Percentiles rank a stretch among this genome's conserved stretches.
These are phyloP conservation scores for Cyclotella kingstonii DNA, from an alignment of 108 stramenopile species.

Conservation along the genomic window DNA sequence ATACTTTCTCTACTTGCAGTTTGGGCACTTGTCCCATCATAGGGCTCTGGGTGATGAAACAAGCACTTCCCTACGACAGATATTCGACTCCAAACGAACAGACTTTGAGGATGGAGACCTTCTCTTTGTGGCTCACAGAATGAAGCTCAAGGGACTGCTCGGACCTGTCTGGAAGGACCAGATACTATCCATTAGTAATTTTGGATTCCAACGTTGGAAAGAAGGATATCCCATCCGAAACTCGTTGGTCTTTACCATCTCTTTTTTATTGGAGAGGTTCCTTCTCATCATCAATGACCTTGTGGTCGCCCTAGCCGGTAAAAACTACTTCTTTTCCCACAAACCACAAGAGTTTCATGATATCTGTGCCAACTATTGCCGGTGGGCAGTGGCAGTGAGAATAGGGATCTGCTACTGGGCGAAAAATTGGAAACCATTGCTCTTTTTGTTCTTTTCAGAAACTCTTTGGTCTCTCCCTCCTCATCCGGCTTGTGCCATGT, in stretches of 20 bases:
- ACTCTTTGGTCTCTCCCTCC: conserved; percentile 76
- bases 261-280: conserved; percentile 67
- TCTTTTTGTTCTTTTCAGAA: conserved; percentile 70
- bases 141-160: conserved; percentile 66
- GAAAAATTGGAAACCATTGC: conserved; percentile 53
- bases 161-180: conserved; percentile 51
- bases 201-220: conserved; percentile 63
- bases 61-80: conserved; percentile 41
- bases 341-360: conserved; percentile 72
- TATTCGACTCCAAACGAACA: conserved; percentile 59
- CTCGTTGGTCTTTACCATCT: conserved; percentile 46
- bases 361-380: conserved; percentile 62
- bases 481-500: conserved; percentile 82
- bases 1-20: conserved; percentile 73
- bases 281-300: conserved; percentile 70
- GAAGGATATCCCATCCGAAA: conserved; percentile 46
- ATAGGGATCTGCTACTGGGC: conserved; percentile 33
- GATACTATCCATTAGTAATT: conserved; percentile 58
- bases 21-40: conserved; percentile 78
- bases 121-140: conserved; percentile 78
- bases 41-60: conserved; percentile 55
- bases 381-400: conserved; percentile 54
- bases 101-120: conserved; percentile 86
- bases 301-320: conserved; percentile 60
- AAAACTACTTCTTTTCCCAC: conserved; percentile 76